A percentile compares a stretch with the other conserved stretches of the same genome.
phyloP scores from a whole-genome alignment of 2,329 filamentous ascomycete species.

The Beauveria varroae region DNA sequence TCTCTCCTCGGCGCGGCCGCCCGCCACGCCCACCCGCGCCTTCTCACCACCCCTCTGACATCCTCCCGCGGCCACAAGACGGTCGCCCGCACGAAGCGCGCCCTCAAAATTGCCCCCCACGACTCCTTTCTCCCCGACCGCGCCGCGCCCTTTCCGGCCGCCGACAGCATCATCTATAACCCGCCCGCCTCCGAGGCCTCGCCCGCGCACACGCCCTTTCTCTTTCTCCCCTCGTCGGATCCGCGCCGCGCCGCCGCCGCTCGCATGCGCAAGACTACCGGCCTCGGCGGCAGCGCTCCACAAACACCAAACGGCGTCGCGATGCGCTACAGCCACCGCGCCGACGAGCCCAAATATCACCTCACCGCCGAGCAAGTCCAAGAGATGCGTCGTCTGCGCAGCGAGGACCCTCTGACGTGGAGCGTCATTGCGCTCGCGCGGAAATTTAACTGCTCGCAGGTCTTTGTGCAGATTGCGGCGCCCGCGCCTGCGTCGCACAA shows the following conservation, averaged over 20 bases:
- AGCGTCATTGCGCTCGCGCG: conserved; percentile 44
- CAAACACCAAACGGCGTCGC: conserved; percentile 21
- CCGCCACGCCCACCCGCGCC: conserved; percentile 5
- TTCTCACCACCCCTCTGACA: conserved; percentile 19
- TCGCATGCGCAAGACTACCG: conserved; percentile 33
- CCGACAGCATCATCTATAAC: conserved; percentile 46
- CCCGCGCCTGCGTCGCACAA: conserved; percentile 41
- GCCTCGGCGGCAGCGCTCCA: conserved; percentile 17
- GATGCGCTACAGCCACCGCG: conserved; percentile 27
- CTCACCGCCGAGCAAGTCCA: conserved; percentile 47
- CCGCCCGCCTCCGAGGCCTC: conserved; percentile 46
- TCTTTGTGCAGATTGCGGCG: conserved; percentile 53
- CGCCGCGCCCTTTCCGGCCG: conserved; percentile 21
- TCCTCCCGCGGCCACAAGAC: conserved; percentile 41
- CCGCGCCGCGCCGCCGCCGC: conserved; percentile 45
- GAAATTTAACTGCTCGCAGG: conserved; percentile 47
- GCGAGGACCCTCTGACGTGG: conserved; percentile 47
- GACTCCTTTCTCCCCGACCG: conserved; percentile 46
- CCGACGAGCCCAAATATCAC: conserved; percentile 36
- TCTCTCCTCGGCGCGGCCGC: conserved; percentile 22
- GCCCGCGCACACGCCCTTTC: conserved; percentile 59
- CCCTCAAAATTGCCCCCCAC: conserved; percentile 54
- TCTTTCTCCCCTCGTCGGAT: conserved; percentile 54
- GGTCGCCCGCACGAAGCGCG: conserved; percentile 45
- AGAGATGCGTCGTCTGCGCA: conserved; percentile 51